These are phyloP conservation scores for Triticum monococcum DNA, from an alignment of 176 grass and related monocot genomes.

Conservation along the genomic window DNA sequence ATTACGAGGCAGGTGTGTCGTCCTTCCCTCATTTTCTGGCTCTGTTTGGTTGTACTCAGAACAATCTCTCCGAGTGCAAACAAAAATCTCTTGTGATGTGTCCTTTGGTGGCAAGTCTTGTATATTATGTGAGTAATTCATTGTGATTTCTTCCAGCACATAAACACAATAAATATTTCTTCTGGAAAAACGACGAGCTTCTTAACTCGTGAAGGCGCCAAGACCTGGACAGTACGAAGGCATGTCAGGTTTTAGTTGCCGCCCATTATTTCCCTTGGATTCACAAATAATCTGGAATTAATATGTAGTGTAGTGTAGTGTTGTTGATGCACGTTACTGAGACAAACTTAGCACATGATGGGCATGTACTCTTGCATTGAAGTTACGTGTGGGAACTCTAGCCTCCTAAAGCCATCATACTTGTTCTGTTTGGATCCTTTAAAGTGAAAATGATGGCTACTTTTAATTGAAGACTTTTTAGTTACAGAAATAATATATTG, in stretches of 20 bases:
- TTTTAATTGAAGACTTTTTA: background rate
- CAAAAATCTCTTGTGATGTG: no score
- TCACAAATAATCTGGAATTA: background rate
- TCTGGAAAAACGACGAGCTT: no score
- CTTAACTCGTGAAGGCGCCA: background rate
- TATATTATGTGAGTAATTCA: no score
- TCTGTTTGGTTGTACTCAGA: no score
- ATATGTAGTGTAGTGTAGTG: background rate
- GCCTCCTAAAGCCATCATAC: background rate
- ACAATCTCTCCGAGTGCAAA: no score
- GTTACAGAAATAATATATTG: no score
- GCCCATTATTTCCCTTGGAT: background rate
- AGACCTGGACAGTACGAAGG: background rate
- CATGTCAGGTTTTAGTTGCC: background rate
- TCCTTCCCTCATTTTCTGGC: no score
- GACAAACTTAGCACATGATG: background rate
- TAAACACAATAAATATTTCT: no score
- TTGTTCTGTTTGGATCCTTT: no score
- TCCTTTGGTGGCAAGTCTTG: no score
- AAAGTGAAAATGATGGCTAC: background rate
- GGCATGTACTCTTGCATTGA: background rate
- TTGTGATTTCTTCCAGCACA: no score
- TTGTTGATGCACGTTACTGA: background rate
- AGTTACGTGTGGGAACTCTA: background rate
- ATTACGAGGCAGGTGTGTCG: no score